Percentiles rank a stretch among this genome's conserved stretches.
Evolutionary conservation across 148 eudicot genomes (phyloP).

Genomic region (Arbutus unedo): DNA sequence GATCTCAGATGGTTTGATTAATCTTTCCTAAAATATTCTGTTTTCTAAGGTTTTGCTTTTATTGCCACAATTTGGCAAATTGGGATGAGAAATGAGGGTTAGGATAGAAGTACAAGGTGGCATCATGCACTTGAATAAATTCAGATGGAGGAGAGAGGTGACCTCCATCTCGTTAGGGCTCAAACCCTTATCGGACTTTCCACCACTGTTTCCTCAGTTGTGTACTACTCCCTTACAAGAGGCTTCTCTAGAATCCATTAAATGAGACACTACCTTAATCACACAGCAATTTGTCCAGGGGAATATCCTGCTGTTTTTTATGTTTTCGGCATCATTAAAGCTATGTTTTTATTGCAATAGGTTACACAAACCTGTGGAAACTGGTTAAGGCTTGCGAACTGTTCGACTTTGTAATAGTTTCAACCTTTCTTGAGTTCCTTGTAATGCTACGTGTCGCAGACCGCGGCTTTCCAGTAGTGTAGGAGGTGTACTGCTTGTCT

Average conservation of each 20-base stretch:
- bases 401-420: neutral
- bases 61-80: neutral
- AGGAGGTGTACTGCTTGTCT: neutral
- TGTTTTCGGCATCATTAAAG: neutral
- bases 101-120: neutral
- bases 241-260: neutral
- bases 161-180: neutral
- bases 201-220: neutral
- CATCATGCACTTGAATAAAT: neutral
- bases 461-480: neutral
- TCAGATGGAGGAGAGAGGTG: neutral
- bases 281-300: neutral
- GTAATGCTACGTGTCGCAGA: neutral
- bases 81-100: conserved; percentile 9
- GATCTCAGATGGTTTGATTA: neutral
- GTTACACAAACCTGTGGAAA: neutral
- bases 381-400: no score
- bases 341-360: neutral
- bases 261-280: neutral
- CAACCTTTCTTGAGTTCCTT: neutral
- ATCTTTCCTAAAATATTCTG: neutral
- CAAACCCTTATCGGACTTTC: neutral
- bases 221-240: neutral
- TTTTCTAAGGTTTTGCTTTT: neutral
- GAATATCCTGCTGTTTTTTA: neutral